Evolutionary conservation across 495 filamentous ascomycete species (phyloP), one percentile per base, ranked within the genome.

Genomic region (Penicillium odoratum): DNA sequence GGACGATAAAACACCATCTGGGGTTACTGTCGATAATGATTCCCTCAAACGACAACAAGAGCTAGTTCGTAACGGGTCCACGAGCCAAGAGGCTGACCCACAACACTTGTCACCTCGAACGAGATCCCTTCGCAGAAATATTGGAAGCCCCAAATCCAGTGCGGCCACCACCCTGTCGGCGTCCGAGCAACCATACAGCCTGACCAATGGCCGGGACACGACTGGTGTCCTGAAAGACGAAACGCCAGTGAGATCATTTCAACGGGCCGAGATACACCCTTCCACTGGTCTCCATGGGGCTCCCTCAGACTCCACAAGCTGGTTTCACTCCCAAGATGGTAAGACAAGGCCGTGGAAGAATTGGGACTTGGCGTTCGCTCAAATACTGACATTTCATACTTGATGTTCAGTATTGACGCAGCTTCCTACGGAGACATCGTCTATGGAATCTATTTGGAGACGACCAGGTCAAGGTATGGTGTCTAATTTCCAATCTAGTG

Each of bases 391-490:
- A 31, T 48, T n/a, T 31, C 0, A 16, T 16, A 5, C 13, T 29
- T 47, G 15, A 7, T 26, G 2, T 21, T 13, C 28, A 48, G 46
- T 31, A 28, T 18, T 40, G 31, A 42, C 48, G 5, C 29, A 15
- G 9, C 36, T 16, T 30, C 42, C 52, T 31, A 15, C 60, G 5
- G 63, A 61, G 18, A 10, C 53, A 48, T 57, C 34, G 13, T 59
- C 70, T 38, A 56, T 74, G 21, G 69, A 78, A 51, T 74, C 69
- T 5, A 48, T 69, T 16, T 67, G 64, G 55, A 68, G 84, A 66
- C 75, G 76, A 46, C 71, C 82, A 26, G 79, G 80, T n/a, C 78
- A 82, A 79, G 78, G 84, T 85, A 74, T 53, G 67, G 53, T 7
- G 21, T 21, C 21, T 21, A 1, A 21, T 21, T 21, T 21, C 21